These are phyloP conservation scores for Claviceps capensis DNA, from an alignment of 2,329 filamentous ascomycete genomes.

Conservation along the genomic window DNA sequence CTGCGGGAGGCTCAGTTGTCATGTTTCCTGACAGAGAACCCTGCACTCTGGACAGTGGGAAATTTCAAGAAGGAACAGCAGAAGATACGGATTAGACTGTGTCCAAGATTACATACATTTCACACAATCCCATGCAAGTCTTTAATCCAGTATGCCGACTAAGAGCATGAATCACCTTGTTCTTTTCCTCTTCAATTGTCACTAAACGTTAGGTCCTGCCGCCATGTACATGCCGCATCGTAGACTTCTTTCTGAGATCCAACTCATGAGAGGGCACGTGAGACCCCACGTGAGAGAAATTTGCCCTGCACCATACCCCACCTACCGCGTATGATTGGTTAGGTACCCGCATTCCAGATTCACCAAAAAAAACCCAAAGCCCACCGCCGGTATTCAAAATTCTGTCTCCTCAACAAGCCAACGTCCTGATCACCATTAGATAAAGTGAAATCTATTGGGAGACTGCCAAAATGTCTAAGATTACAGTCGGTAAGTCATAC, in stretches of 20 bases:
- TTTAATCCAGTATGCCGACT: neutral
- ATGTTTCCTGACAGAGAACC: constrained; percentile 5
- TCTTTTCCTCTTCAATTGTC: neutral
- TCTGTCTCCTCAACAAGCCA: constrained; percentile 12
- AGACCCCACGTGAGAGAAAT: constrained; percentile 18
- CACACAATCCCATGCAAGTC: neutral
- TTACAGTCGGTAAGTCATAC: constrained; percentile 51
- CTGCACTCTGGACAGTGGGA: neutral
- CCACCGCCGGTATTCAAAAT: constrained; percentile 5
- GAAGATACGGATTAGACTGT: neutral
- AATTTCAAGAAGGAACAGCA: neutral
- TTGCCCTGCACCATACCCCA: constrained; percentile 20
- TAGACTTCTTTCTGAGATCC: neutral
- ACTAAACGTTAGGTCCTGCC: too few relatives aligned
- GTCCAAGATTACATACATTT: constrained; percentile 1
- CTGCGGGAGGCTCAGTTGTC: constrained; percentile 11
- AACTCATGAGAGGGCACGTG: constrained; percentile 15
- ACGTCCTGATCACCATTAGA: constrained; percentile 56
- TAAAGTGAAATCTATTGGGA: constrained; percentile 58
- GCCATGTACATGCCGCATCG: neutral
- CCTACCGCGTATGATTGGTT: constrained; percentile 7
- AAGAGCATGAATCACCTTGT: neutral
- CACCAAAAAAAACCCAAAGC: constrained; percentile 12
- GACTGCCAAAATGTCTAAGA: constrained; percentile 82
- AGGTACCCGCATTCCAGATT: constrained; percentile 15